Conservation (phyloP, 2,329 filamentous ascomycete genomes). For the Xylariaceae sp. region DNA sequence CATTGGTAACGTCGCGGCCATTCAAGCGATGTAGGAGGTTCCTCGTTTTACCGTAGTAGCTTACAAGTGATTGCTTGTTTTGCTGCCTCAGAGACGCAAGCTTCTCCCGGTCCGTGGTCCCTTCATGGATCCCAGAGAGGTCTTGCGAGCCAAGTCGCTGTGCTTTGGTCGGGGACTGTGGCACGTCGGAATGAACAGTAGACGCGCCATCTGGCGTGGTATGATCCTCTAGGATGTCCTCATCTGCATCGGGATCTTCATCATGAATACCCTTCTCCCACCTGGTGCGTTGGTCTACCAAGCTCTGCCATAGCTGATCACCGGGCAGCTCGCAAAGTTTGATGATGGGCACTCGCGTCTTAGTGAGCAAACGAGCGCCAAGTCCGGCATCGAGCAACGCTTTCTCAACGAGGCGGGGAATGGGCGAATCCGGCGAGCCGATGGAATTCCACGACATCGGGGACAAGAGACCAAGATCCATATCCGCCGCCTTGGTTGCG, state of each 20-base stretch:
- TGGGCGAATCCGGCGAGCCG: constrained; percentile 48
- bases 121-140: neutral
- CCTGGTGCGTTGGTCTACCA: constrained; percentile 58
- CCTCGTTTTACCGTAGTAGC: constrained; percentile 43
- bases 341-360: constrained; percentile 78
- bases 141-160: constrained; percentile 7
- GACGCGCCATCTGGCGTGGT: neutral
- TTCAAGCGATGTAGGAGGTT: constrained; percentile 40
- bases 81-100: constrained; percentile 32
- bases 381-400: constrained; percentile 63
- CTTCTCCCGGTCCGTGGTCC: constrained; percentile 10
- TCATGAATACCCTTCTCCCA: constrained; percentile 56
- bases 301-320: constrained; percentile 48
- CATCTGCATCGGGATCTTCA: constrained; percentile 31
- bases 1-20: constrained; percentile 42
- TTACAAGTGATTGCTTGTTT: constrained; percentile 31
- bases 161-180: constrained; percentile 1
- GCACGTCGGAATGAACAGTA: constrained; percentile 2
- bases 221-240: constrained; percentile 22
- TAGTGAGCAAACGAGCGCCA: constrained; percentile 68
- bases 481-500: constrained; percentile 79
- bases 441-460: constrained; percentile 48
- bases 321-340: constrained; percentile 73
- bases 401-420: constrained; percentile 70
- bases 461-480: constrained; percentile 77